A percentile compares a stretch with the other conserved stretches of the same genome.
phyloP scores from a whole-genome alignment of 208 protist genomes.

The Trichomonas gallinae region DNA sequence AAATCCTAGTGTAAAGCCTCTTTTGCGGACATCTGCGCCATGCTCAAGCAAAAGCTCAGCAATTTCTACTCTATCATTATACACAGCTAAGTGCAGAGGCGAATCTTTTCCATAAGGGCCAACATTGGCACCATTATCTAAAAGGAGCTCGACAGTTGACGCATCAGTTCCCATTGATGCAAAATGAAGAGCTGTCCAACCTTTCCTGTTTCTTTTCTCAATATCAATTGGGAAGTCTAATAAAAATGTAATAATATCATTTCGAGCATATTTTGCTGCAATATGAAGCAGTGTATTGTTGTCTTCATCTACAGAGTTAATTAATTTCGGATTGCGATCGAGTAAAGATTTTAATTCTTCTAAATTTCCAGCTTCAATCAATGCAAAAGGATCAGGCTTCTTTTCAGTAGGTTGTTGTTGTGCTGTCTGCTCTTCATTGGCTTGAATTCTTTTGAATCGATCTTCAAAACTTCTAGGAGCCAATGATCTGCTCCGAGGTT shows the following conservation, averaged over 20 bases:
- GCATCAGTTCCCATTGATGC: not conserved
- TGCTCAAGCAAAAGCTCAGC: not conserved
- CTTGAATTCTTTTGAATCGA: not conserved
- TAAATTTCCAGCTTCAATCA: not conserved
- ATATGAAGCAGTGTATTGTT: not conserved
- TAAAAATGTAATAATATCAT: not conserved
- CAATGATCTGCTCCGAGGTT: not conserved
- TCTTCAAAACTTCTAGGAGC: not conserved
- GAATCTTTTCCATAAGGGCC: not conserved
- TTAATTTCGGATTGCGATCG: not conserved
- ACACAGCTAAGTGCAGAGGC: not conserved
- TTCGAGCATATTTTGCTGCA: not conserved
- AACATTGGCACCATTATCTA: not conserved
- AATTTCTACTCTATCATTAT: not conserved
- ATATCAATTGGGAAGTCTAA: not conserved
- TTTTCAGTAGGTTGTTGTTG: not conserved
- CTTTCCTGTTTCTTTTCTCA: not conserved
- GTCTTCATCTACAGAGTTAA: not conserved
- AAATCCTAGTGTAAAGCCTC: not conserved
- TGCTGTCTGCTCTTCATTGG: not conserved
- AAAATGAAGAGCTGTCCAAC: not conserved
- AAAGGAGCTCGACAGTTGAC: not conserved
- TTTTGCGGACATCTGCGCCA: not conserved
- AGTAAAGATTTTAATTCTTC: not conserved
- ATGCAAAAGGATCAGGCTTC: not conserved